Base-by-base conservation (phyloP, 257 asterid species). In the Plantago elongata region DNA sequence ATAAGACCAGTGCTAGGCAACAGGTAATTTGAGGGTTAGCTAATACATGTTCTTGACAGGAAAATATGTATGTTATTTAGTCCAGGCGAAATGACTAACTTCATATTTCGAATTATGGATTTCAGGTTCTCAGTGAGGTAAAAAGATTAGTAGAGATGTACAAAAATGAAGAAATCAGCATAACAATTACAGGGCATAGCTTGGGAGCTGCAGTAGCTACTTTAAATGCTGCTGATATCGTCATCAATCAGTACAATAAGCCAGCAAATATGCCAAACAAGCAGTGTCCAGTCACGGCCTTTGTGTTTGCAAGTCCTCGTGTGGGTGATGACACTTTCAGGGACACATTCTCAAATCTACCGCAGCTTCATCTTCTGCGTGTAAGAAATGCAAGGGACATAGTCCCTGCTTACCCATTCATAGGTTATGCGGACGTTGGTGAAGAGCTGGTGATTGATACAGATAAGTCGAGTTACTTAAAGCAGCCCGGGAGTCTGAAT, bases 111-210 rank as follows among this genome's bases (percentile, higher is more conserved):
- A 14, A 9, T 49, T 49, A n/a, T 49, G 3, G 14, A 17, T 38
- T 40, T 13, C 37, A 91, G 98, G 96, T 86, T 55, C 66, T 88
- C 3, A 60, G 64, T 0, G 96, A 88, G 72, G 79, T 91, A 15
- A 71, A 69, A 17, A 64, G 85, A 64, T 61, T 85, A 65, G 94
- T 90, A 0, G 87, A 89, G 54, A 63, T 66, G 37, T 86, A 79
- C 80, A 76, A 85, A 77, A 49, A 75, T 9, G 98, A 85, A 45
- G 84, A 88, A 16, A 81, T 78, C 7, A 88, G 96, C 78, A 81
- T 88, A 58, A 88, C 88, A 7, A 62, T 86, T 12, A 72, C 85
- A 6, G 98, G 96, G 0, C 98, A 91, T 67, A 91, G 98, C 68
- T 66, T 91, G 38, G 98, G 98, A 0, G 96, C 95, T 0, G 82